Conservation (phyloP, 768 basidiomycete genomes). For the Podaxis sp. region DNA sequence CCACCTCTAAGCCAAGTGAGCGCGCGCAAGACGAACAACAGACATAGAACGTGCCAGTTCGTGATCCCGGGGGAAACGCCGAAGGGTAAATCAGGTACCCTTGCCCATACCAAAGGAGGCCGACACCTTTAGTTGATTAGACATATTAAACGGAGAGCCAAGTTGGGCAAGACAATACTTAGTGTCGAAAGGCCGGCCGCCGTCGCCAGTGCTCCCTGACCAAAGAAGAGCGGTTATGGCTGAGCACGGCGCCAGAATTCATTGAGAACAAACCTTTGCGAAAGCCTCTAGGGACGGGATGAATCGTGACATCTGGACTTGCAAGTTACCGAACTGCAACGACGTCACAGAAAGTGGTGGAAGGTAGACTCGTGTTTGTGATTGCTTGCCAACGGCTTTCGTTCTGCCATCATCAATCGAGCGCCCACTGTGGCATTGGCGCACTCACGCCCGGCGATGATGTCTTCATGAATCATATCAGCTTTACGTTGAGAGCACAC, state of each 20-base stretch:
- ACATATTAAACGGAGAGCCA: slow-evolving; percentile 11
- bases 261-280: slow-evolving; percentile 37
- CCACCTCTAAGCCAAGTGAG: slow-evolving; percentile 53
- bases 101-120: slow-evolving; percentile 84
- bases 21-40: not conserved
- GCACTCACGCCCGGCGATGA: no score
- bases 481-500: no score
- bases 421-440: no score
- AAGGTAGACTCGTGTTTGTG: not conserved
- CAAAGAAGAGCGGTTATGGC: not conserved
- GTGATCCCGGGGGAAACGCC: slow-evolving; percentile 74
- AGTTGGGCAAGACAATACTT: slow-evolving; percentile 32
- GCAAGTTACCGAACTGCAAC: not conserved
- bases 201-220: slow-evolving; percentile 54
- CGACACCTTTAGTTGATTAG: slow-evolving; percentile 46
- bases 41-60: slow-evolving; percentile 52
- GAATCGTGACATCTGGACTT: slow-evolving; percentile 33
- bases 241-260: no score
- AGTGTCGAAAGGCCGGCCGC: slow-evolving; percentile 58
- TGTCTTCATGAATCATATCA: no score
- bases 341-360: not conserved
- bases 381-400: not conserved
- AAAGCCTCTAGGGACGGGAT: slow-evolving; percentile 47
- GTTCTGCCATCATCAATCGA: not conserved
- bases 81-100: slow-evolving; percentile 90